phyloP scores from a whole-genome alignment of 768 basidiomycete species.

The Dendrothele bispora region DNA sequence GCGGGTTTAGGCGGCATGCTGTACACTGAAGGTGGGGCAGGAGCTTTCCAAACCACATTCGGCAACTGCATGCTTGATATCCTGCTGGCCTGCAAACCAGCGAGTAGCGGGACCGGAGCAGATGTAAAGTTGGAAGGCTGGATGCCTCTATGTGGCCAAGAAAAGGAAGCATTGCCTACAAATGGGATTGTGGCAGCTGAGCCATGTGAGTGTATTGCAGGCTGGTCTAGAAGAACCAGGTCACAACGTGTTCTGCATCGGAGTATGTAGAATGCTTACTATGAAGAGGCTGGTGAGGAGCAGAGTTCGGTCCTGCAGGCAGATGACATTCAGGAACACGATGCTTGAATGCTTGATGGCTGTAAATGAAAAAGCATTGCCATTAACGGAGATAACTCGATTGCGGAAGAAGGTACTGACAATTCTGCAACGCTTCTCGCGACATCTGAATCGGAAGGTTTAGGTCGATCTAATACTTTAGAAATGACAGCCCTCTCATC shows the following conservation, averaged over 20 bases:
- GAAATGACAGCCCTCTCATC: slow-evolving; percentile 50
- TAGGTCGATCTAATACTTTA: slow-evolving; percentile 48
- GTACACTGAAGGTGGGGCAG: background rate
- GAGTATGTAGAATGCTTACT: background rate
- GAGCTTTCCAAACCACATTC: background rate
- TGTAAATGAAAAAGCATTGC: background rate
- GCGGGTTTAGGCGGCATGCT: background rate
- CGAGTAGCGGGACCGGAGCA: background rate
- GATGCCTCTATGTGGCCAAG: background rate
- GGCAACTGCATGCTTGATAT: no score
- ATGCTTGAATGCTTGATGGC: slow-evolving; percentile 5
- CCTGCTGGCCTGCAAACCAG: no score
- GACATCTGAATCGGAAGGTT: slow-evolving; percentile 45
- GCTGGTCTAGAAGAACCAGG: no score
- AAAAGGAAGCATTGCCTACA: background rate
- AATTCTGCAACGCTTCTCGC: slow-evolving; percentile 41
- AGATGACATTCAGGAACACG: slow-evolving; percentile 12
- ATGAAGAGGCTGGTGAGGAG: background rate
- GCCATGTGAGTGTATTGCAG: no score
- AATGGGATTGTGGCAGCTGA: no score
- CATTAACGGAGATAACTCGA: slow-evolving; percentile 12
- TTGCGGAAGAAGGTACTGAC: slow-evolving; percentile 35
- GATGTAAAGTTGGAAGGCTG: background rate
- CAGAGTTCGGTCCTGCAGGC: slow-evolving; percentile 3
- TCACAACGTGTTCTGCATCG: no score